A percentile compares a stretch with the other conserved stretches of the same genome.
These are phyloP conservation scores for Xylariaceae sp. DNA, from an alignment of 2,329 filamentous ascomycete species.

Conservation along the genomic window DNA sequence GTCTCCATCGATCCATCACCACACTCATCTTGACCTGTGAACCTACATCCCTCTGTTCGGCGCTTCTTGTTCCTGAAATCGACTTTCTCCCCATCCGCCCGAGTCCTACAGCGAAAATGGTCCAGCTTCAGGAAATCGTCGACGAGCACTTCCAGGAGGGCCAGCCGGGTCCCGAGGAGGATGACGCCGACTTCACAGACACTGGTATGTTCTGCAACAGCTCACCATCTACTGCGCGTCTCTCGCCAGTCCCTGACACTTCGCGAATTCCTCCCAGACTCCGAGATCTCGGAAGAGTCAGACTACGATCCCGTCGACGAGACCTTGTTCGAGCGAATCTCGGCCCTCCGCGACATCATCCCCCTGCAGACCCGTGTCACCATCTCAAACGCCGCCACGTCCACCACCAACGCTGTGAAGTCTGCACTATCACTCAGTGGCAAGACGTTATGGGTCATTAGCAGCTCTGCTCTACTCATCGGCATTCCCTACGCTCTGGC, in stretches of 20 bases:
- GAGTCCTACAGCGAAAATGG: conserved; percentile 47
- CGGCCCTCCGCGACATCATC: conserved; percentile 71
- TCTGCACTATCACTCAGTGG: conserved; percentile 67
- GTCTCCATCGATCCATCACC: background rate
- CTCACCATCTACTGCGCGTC: background rate
- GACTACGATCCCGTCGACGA: conserved; percentile 60
- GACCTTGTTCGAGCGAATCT: conserved; percentile 63
- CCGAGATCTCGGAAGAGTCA: conserved; percentile 78
- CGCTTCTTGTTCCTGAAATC: no score
- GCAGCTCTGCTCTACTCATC: conserved; percentile 81
- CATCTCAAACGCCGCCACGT: conserved; percentile 57
- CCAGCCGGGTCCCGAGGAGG: conserved; percentile 68
- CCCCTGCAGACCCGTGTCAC: conserved; percentile 67
- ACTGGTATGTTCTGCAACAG: conserved; percentile 60
- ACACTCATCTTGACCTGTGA: background rate
- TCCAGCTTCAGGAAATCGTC: conserved; percentile 93
- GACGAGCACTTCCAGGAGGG: conserved; percentile 86
- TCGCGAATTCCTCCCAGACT: conserved; percentile 49
- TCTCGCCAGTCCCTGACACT: background rate
- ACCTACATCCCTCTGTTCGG: background rate
- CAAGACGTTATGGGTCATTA: conserved; percentile 86
- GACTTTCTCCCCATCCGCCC: no score
- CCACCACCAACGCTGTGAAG: conserved; percentile 54
- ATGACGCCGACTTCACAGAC: conserved; percentile 83
- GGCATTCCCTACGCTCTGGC: conserved; percentile 92